Evolutionary conservation across 2,329 filamentous ascomycete species (phyloP), one percentile per base, ranked within the genome.

Genomic region (Diaporthe sp.): DNA sequence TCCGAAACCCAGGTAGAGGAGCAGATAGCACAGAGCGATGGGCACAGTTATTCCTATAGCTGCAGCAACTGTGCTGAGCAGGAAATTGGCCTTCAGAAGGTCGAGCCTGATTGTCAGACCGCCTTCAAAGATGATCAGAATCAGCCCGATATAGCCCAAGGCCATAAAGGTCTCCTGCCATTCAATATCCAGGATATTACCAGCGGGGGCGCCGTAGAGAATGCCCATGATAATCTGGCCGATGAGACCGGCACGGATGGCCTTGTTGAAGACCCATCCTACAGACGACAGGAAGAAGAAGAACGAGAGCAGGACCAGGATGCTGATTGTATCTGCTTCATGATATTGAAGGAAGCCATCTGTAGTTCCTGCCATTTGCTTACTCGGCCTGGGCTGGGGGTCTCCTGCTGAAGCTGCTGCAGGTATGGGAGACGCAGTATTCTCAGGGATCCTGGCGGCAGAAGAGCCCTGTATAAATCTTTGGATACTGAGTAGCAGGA

Each of bases 101-200:
- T 87, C 86, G 4, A 88, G 77, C 0, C 85, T 84, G 39, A 86
- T 81, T 13, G 83, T 83, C 22, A 88, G 79, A 1, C 86, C 86
- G n/a, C 86, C 87, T 80, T 88, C 85, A 72, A 88, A 88, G 53
- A 88, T 87, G 72, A 88, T 87, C 51, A 88, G 78, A 59, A 88
- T 85, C 58, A 88, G 78, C 2, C 86, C 86, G 25, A 88, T 79
- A 77, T 88, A 88, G 27, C 86, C 86, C 30, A 88, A 75, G 2
- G 81, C 82, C 6, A 88, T 79, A 72, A 88, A 87, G 0, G 85
- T 86, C 59, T 85, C 79, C 75, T 87, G 85, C 86, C 85, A 86
- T 30, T 81, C 75, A 7, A 78, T 50, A 5, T 82, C 77, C n/a
- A 87, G 78, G 58, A 87, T 85, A 76, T 86, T 82, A n/a, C 81